These are phyloP conservation scores for Lepidium africanum DNA, from an alignment of 345 rosid genomes.

Conservation along the genomic window DNA sequence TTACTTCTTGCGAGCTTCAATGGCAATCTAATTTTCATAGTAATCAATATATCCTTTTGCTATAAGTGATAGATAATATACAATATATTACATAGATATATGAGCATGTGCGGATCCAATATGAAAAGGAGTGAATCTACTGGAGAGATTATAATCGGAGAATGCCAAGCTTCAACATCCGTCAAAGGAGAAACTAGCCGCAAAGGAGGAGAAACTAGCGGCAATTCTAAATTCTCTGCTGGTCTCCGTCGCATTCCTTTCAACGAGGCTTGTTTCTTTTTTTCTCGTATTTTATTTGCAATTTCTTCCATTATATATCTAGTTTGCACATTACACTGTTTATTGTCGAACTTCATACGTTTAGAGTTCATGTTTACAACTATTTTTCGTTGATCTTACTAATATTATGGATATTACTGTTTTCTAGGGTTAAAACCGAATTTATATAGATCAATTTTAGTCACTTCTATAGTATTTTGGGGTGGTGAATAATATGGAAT, in stretches of 20 bases:
- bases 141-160: slow-evolving; percentile 23
- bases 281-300: not conserved
- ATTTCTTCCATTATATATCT: not conserved
- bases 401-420: not conserved
- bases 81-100: too few species aligned
- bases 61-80: slow-evolving; percentile 1
- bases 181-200: slow-evolving; percentile 17
- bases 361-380: not conserved
- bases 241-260: slow-evolving; percentile 30
- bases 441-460: not conserved
- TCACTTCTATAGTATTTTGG: not conserved
- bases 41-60: slow-evolving; percentile 4
- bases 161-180: slow-evolving; percentile 21
- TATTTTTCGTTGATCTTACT: not conserved
- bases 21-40: slow-evolving; percentile 1
- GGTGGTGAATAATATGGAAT: not conserved
- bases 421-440: not conserved
- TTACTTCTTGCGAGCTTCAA: not conserved
- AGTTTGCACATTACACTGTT: not conserved
- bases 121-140: slow-evolving; percentile 14
- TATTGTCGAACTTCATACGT: not conserved
- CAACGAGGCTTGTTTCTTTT: slow-evolving; percentile 19
- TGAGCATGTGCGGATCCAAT: slow-evolving; percentile 22
- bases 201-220: slow-evolving; percentile 17
- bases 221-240: slow-evolving; percentile 9